A percentile compares a stretch with the other conserved stretches of the same genome.
These are phyloP conservation scores for Porogramme epimiltina DNA, from an alignment of 1,284 basidiomycete species.

Conservation along the genomic window DNA sequence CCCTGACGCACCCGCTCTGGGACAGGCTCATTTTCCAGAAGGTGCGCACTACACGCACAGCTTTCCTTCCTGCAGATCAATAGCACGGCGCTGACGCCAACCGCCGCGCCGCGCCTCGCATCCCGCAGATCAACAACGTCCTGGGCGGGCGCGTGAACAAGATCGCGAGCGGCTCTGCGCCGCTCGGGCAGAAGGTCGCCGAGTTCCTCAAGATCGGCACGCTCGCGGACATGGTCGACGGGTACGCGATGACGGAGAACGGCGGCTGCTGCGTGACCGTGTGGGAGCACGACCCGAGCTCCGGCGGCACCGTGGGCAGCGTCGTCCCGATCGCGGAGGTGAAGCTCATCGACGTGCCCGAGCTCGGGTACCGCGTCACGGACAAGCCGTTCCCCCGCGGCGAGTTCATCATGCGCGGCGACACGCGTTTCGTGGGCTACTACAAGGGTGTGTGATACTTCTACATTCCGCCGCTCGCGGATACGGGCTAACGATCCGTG, in stretches of 20 bases:
- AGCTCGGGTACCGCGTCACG: slow-evolving; percentile 85
- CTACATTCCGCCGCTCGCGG: too few relatives aligned
- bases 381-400: slow-evolving; percentile 93
- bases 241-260: slow-evolving; percentile 84
- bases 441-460: slow-evolving; percentile 75
- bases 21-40: slow-evolving; percentile 93
- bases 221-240: slow-evolving; percentile 74
- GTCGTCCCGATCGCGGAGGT: slow-evolving; percentile 76
- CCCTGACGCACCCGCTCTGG: slow-evolving; percentile 81
- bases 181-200: slow-evolving; percentile 79
- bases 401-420: slow-evolving; percentile 79
- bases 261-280: slow-evolving; percentile 58
- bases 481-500: too few relatives aligned
- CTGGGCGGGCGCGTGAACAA: slow-evolving; percentile 77
- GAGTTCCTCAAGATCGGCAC: slow-evolving; percentile 85
- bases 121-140: slow-evolving; percentile 49
- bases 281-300: slow-evolving; percentile 59
- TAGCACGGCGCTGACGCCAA: too few relatives aligned
- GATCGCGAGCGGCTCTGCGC: slow-evolving; percentile 80
- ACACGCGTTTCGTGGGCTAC: slow-evolving; percentile 67
- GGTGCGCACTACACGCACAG: too few relatives aligned
- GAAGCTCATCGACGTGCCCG: slow-evolving; percentile 87
- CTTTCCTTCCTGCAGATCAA: not conserved
- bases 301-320: slow-evolving; percentile 76
- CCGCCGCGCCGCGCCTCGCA: too few relatives aligned